These are phyloP conservation scores for Rhododendron vialii DNA, from an alignment of 148 eudicot species.

Conservation along the genomic window DNA sequence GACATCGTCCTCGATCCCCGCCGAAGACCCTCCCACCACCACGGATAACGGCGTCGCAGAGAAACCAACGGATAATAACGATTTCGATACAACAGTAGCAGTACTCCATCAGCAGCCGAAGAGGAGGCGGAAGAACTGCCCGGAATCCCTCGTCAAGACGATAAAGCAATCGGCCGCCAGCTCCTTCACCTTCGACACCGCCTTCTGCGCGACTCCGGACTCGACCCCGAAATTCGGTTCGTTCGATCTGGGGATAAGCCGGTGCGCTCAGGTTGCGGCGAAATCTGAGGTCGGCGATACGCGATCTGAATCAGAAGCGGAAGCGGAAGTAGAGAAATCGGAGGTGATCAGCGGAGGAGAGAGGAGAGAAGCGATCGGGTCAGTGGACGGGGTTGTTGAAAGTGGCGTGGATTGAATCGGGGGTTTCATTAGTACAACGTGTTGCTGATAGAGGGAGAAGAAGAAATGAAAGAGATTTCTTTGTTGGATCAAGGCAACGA, in stretches of 20 bases:
- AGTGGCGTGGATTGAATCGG: not conserved
- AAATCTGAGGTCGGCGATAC: not conserved
- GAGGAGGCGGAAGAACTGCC: constrained; percentile 21
- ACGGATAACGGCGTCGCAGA: not conserved
- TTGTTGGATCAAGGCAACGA: not conserved
- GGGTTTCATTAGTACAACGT: not conserved
- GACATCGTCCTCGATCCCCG: not conserved
- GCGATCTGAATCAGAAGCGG: not conserved
- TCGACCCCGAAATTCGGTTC: constrained; percentile 32
- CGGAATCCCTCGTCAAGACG: constrained; percentile 11
- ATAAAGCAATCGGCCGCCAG: constrained; percentile 2
- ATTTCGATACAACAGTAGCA: not conserved
- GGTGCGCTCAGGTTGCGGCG: not conserved
- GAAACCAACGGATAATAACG: not conserved
- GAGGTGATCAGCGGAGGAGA: not conserved
- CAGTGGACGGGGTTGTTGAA: not conserved
- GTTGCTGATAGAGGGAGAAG: not conserved
- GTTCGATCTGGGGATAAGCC: constrained; percentile 1
- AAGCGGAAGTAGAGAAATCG: not conserved
- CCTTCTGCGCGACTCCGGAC: constrained; percentile 17
- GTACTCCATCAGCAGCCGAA: constrained; percentile 9
- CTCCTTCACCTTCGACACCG: constrained; percentile 21
- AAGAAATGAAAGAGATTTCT: not conserved
- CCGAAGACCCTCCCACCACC: not conserved
- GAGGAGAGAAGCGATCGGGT: not conserved